Base-by-base conservation (phyloP, 2,329 filamentous ascomycete species). In the Tolypocladium endophyticum region DNA sequence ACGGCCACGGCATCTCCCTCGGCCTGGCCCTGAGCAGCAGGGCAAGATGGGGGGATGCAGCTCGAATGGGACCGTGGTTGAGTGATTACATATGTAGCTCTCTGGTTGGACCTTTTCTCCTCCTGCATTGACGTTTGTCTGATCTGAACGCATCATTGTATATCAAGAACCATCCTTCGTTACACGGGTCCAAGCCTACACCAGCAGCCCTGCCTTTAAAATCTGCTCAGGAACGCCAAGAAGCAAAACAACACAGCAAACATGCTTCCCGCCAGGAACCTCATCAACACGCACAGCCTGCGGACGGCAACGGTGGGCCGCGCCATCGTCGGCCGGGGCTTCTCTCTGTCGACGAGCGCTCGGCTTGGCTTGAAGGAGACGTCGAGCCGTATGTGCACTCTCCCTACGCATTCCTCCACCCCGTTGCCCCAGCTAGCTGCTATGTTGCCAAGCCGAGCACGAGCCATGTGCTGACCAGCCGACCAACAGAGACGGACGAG, bases 341-440 rank as follows among this genome's bases (percentile, higher is more conserved):
- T 68, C 55, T 62, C 65, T 25, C 65, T 73, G 39, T 68, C 71
- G 0, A 68, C 73, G 47, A 68, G 65, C 33, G 43, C 66, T 20
- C 64, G 64, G 0, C 63, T 71, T 20, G 67, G 69, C 8, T 64
- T 76, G 54, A 76, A 76, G 64, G 74, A 76, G 59, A 73, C 74
- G 43, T 71, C 71, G 35, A 69, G 59, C 43, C 68, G 74, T 76
- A 64, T 36, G 70, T 69, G 16, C 23, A n/a, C 30, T 9, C 38
- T 50, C 41, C 55, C n/a, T 35, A 5, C 18, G 16, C 23, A 16
- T 25, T 38, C 39, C 16, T 36, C n/a, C 14, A 16, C 55, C 7
- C 56, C 23, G 5, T 3, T 36, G 8, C 20, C 41, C 39, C 39
- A 8, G 18, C 39, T 43, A 8, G n/a, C n/a, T n/a, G n/a, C n/a